phyloP scores from a whole-genome alignment of 208 protist species.

The Leishmania lainsoni region DNA sequence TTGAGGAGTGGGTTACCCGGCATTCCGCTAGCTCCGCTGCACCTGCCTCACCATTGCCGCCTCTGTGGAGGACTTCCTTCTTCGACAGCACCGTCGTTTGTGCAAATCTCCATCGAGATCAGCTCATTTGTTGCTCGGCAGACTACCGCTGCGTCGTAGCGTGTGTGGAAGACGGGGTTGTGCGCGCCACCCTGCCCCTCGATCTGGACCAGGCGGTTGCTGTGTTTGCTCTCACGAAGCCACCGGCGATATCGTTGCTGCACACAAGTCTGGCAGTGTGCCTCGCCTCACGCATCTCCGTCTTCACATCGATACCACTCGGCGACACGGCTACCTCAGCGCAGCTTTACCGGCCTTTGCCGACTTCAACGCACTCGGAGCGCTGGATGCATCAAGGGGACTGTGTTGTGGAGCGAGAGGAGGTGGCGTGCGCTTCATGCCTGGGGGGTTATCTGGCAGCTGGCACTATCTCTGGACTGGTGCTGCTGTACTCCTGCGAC shows the following conservation, averaged over 20 bases:
- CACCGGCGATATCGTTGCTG: neutral
- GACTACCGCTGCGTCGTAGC: constrained; percentile 63
- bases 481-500: constrained; percentile 61
- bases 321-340: neutral
- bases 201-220: constrained; percentile 39
- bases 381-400: constrained; percentile 19
- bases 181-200: constrained; percentile 39
- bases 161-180: constrained; percentile 41
- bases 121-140: constrained; percentile 61
- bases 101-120: constrained; percentile 45
- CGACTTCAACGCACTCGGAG: neutral
- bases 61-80: constrained; percentile 52
- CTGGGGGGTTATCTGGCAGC: constrained; percentile 50
- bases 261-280: constrained; percentile 3
- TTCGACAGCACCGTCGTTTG: constrained; percentile 64
- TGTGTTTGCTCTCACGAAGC: constrained; percentile 28
- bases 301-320: constrained; percentile 26
- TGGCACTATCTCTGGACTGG: constrained; percentile 73
- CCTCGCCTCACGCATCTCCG: constrained; percentile 18
- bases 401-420: constrained; percentile 14
- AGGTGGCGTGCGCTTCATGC: constrained; percentile 64
- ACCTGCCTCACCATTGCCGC: constrained; percentile 1
- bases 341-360: neutral
- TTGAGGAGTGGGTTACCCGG: constrained; percentile 15
- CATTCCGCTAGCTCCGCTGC: neutral